Evolutionary conservation across 768 basidiomycete genomes (phyloP).

Genomic region (Phaeotremella fagi): DNA sequence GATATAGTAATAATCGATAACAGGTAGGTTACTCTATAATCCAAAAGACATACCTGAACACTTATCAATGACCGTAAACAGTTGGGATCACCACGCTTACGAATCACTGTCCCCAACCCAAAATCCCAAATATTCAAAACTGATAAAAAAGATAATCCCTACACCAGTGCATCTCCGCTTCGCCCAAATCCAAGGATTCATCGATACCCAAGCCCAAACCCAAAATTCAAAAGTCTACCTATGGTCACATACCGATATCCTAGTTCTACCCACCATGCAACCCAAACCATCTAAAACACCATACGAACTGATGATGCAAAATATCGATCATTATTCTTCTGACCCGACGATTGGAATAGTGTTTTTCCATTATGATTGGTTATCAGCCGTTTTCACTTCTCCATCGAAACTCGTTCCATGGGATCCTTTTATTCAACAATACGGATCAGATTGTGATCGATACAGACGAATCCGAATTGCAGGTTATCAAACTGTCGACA

Average conservation of each 20-base stretch:
- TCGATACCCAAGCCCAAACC: conserved; percentile 1
- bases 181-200: conserved; percentile 10
- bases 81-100: conserved; percentile 10
- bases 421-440: conserved; percentile 14
- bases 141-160: conserved; percentile 1
- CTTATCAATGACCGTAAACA: background rate
- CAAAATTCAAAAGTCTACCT: conserved; percentile 1
- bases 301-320: too few species aligned
- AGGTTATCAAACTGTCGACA: conserved; percentile 1
- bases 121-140: background rate
- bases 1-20: conserved; percentile 16
- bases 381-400: conserved; percentile 2
- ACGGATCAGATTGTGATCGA: conserved; percentile 18
- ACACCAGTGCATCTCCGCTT: conserved; percentile 14
- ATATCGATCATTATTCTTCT: too few species aligned
- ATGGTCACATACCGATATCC: conserved; percentile 13
- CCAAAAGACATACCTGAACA: background rate
- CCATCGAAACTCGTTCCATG: conserved; percentile 3
- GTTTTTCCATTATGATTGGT: conserved; percentile 13
- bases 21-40: background rate
- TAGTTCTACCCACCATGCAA: background rate
- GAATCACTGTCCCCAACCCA: too few species aligned
- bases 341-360: conserved; percentile 4
- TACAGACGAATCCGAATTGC: conserved; percentile 13
- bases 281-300: background rate